phyloP scores from a whole-genome alignment of 169 alveolate genomes.

The Plasmodium sp. region DNA sequence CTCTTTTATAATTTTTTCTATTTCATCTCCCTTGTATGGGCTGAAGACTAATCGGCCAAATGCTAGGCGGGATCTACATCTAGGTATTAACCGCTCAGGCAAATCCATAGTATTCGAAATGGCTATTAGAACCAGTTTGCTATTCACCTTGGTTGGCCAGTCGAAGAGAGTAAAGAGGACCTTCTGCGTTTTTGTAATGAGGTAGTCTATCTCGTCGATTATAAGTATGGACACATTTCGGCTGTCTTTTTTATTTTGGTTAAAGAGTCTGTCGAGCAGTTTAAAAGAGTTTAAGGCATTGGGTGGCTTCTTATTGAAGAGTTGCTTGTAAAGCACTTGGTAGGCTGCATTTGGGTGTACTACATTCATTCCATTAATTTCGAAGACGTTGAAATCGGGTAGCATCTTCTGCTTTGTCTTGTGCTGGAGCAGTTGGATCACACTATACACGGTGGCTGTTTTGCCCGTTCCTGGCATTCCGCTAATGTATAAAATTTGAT shows the following conservation, averaged over 20 bases:
- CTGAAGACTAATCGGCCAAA: conserved; percentile 86
- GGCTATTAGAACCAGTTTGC: conserved; percentile 86
- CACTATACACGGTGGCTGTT: conserved; percentile 86
- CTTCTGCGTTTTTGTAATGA: conserved; percentile 84
- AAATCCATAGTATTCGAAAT: conserved; percentile 90
- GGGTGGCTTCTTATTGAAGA: conserved; percentile 52
- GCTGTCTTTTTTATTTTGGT: conserved; percentile 26
- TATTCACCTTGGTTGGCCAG: conserved; percentile 86
- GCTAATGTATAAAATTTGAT: conserved; percentile 83
- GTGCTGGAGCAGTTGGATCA: conserved; percentile 61
- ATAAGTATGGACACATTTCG: conserved; percentile 75
- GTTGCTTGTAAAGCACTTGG: conserved; percentile 77
- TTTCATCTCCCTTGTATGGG: conserved; percentile 88
- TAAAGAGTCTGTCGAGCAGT: conserved; percentile 51
- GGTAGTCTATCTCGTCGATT: conserved; percentile 85
- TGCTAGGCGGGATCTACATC: conserved; percentile 85
- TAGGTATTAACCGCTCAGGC: conserved; percentile 85
- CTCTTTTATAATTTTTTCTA: conserved; percentile 79
- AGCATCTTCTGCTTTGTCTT: conserved; percentile 52
- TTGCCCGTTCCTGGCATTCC: conserved; percentile 91
- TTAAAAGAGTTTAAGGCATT: conserved; percentile 61
- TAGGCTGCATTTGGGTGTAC: conserved; percentile 84
- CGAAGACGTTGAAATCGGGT: conserved; percentile 83
- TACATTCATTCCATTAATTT: conserved; percentile 84
- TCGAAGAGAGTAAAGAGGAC: conserved; percentile 90